phyloP scores from a whole-genome alignment of 441 rosid genomes.

The Cnidoscolus chayamansa region DNA sequence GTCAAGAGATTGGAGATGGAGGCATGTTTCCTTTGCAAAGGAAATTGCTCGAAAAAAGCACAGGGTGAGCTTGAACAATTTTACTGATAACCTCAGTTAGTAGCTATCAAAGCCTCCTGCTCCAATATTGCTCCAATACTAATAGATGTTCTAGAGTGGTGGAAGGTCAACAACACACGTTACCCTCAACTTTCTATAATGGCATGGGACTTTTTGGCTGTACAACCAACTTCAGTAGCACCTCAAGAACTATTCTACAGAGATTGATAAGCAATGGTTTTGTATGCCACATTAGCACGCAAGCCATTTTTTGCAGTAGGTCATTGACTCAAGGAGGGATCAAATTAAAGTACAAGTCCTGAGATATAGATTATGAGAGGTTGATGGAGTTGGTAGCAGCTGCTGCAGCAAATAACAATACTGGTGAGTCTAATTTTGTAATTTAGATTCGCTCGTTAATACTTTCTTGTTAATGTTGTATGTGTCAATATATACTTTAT shows the following conservation, averaged over 20 bases:
- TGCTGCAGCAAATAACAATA: constrained; percentile 36
- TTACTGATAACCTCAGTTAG: constrained; percentile 78
- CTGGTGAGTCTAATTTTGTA: constrained; percentile 28
- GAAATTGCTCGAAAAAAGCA: constrained; percentile 89
- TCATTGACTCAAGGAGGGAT: constrained; percentile 80
- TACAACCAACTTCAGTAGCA: constrained; percentile 72
- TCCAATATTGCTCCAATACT: constrained; percentile 51
- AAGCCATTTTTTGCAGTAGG: constrained; percentile 64
- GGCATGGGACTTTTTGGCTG: constrained; percentile 84
- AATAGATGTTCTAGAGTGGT: constrained; percentile 88
- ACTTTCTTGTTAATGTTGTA: too few relatives aligned
- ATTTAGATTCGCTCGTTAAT: too few relatives aligned
- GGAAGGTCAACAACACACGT: constrained; percentile 81
- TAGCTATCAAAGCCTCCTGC: constrained; percentile 73
- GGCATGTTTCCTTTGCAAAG: constrained; percentile 84
- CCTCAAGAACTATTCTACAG: constrained; percentile 71
- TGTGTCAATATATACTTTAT: too few relatives aligned
- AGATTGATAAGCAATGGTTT: constrained; percentile 59
- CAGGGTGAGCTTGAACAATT: constrained; percentile 62
- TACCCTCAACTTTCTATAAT: constrained; percentile 75
- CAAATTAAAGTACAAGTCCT: constrained; percentile 65
- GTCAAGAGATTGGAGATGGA: constrained; percentile 72
- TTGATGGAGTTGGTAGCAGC: constrained; percentile 75
- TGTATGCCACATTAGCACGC: constrained; percentile 71
- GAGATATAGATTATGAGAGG: constrained; percentile 71